These are phyloP conservation scores for Eryngium alpinum DNA, from an alignment of 140 eudicot species.

Conservation along the genomic window DNA sequence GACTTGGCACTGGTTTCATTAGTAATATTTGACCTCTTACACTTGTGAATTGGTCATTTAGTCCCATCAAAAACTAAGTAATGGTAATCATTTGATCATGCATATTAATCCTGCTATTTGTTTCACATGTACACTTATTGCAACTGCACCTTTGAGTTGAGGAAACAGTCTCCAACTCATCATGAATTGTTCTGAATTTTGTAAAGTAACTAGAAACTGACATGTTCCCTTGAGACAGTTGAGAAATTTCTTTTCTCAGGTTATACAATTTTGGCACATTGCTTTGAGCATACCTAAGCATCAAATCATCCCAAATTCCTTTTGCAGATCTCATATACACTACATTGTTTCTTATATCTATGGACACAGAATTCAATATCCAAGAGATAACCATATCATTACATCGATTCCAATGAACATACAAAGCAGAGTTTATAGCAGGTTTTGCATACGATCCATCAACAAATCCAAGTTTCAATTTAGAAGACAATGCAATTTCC, in stretches of 20 bases:
- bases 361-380: not conserved
- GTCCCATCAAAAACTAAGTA: too few species aligned
- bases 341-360: not conserved
- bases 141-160: not conserved
- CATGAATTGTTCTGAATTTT: not conserved
- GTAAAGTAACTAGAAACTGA: not conserved
- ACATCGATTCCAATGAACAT: not conserved
- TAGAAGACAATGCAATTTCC: not conserved
- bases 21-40: too few species aligned
- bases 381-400: not conserved
- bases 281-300: not conserved
- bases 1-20: too few species aligned
- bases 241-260: not conserved
- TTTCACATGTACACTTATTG: not conserved
- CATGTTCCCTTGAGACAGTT: not conserved
- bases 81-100: too few species aligned
- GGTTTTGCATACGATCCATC: not conserved
- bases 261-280: not conserved
- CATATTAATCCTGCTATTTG: too few species aligned
- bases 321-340: not conserved
- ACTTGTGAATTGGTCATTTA: too few species aligned
- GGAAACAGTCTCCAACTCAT: not conserved
- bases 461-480: not conserved
- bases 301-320: not conserved
- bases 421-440: not conserved